phyloP scores from a whole-genome alignment of 371 early-diverging fungal species.

The Coemansia sp. region DNA sequence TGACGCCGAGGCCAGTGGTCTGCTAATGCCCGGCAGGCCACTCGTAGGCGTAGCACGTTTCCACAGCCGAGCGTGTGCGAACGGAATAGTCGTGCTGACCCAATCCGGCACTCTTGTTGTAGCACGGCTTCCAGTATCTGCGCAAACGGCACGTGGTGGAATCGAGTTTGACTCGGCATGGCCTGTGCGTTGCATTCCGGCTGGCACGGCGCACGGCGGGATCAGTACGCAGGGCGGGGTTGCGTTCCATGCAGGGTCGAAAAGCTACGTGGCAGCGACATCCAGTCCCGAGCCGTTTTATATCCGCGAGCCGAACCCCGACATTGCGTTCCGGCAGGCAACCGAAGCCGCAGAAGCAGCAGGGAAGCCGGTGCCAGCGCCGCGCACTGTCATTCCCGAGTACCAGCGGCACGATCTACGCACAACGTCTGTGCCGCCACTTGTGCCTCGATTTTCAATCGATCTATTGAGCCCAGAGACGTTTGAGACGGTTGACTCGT shows the following conservation, averaged over 20 bases:
- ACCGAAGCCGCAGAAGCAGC: conserved; percentile 8
- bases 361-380: neutral
- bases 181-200: conserved; percentile 78
- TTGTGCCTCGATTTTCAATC: conserved; percentile 63
- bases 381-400: conserved; percentile 40
- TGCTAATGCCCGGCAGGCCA: conserved; percentile 19
- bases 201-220: conserved; percentile 72
- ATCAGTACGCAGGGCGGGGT: conserved; percentile 53
- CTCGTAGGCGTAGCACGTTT: conserved; percentile 71
- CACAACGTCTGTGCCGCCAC: conserved; percentile 63
- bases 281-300: conserved; percentile 64
- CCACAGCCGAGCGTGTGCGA: conserved; percentile 75
- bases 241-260: conserved; percentile 76
- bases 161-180: conserved; percentile 80
- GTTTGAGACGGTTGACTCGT: conserved; percentile 90
- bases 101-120: conserved; percentile 60
- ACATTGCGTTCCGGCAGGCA: conserved; percentile 51
- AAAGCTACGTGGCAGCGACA: conserved; percentile 76
- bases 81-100: conserved; percentile 73
- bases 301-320: conserved; percentile 57
- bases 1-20: conserved; percentile 29
- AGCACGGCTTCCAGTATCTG: conserved; percentile 62
- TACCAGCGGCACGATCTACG: conserved; percentile 48
- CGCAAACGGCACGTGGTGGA: conserved; percentile 50
- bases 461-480: conserved; percentile 91